These are phyloP conservation scores for Fusarium incarnatum DNA, from an alignment of 2,329 filamentous ascomycete species.

Conservation along the genomic window DNA sequence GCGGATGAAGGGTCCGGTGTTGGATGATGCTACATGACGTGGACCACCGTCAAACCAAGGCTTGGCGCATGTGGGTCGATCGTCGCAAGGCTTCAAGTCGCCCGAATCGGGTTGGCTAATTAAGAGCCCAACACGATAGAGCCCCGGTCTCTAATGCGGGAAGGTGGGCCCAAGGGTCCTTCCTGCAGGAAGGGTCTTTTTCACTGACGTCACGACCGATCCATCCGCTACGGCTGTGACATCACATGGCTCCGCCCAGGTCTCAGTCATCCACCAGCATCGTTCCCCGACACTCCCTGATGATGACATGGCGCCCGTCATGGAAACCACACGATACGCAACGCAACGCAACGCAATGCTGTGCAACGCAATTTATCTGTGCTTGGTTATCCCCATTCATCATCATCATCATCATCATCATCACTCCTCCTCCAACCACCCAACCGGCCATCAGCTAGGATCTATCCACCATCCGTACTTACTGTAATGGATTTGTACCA, in stretches of 20 bases:
- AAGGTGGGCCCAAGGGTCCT: slow-evolving; percentile 49
- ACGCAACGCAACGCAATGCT: neutral
- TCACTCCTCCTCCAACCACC: neutral
- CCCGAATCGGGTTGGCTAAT: slow-evolving; percentile 31
- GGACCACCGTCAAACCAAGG: slow-evolving; percentile 32
- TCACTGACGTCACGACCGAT: slow-evolving; percentile 28
- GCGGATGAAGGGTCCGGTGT: slow-evolving; percentile 12
- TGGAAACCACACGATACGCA: slow-evolving; percentile 11
- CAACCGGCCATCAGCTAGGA: neutral
- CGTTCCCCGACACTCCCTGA: slow-evolving; percentile 24
- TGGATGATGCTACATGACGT: slow-evolving; percentile 48
- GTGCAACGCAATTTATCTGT: neutral
- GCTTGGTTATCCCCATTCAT: slow-evolving; percentile 13
- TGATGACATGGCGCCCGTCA: slow-evolving; percentile 46
- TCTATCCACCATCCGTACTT: neutral
- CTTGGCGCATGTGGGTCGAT: slow-evolving; percentile 39
- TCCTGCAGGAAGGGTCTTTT: slow-evolving; percentile 48
- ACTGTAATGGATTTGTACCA: neutral
- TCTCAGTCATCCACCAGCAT: slow-evolving; percentile 20
- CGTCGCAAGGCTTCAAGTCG: slow-evolving; percentile 26
- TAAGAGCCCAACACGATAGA: slow-evolving; percentile 23
- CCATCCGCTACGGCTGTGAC: slow-evolving; percentile 16
- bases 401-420: too few species aligned
- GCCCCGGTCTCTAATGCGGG: slow-evolving; percentile 15
- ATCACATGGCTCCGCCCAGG: slow-evolving; percentile 25